Base-by-base conservation (phyloP, 129 eudicot genomes). In the Mikania micrantha region DNA sequence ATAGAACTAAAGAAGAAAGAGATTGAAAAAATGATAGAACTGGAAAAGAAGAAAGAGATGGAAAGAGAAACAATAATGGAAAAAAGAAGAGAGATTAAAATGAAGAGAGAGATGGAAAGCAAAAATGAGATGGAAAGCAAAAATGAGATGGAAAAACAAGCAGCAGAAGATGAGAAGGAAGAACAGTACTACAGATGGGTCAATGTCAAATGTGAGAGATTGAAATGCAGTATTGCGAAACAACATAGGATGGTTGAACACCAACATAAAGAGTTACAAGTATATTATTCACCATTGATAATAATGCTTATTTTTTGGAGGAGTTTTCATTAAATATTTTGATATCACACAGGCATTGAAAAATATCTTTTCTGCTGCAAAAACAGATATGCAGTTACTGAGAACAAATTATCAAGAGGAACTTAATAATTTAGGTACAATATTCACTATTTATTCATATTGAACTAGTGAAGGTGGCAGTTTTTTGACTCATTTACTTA, bases 381-480 rank as follows among this genome's bases (percentile, higher is more conserved):
- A 72, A 84, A 50, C 75, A 9, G 95, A 82, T 74, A 25, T 91
- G 69, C 74, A 85, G 70, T 25, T 32, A 47, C 72, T 91, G 48
- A 84, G 67, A 74, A 77, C 64, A 75, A 88, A 73, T 72, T 78
- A 83, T 78, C 83, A 69, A 62, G 88, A 91, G 71, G 96, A 85
- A 65, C 79, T 88, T 62, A 39, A 69, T 25, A 67, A 48, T 74
- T 75, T 91, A 73, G 88, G 97, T 90, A 83, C 48, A 36, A 7
- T 67, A 10, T 29, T 52, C 28, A 19, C 12, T 62, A 16, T 54
- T 29, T 58, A 57, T 15, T 50, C 19, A 21, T 4, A 35, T 17
- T 38, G 60, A 58, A 40, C 34, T 11, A 29, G 15, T 31, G 28
- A 28, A 47, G 60, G 45, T 11, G 44, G 62, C 8, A 8, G 34